These are phyloP conservation scores for Malassezia vespertilionis DNA, from an alignment of 1,284 basidiomycete genomes.

Conservation along the genomic window DNA sequence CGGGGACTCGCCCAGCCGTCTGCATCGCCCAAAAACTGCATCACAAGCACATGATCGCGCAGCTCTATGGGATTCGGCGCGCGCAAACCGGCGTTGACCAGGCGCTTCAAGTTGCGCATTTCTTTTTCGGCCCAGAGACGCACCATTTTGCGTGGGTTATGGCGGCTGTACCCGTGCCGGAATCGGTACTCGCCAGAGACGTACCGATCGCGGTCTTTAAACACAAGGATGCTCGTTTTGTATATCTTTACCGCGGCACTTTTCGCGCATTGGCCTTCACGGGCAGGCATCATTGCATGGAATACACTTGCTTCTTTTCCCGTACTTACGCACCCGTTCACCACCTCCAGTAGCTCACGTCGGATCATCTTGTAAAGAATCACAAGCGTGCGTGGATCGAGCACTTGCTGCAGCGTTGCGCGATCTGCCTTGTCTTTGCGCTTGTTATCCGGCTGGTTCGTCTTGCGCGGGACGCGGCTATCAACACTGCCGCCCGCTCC, in stretches of 20 bases:
- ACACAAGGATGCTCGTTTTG: conserved; percentile 93
- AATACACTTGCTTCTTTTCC: conserved; percentile 47
- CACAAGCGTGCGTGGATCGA: conserved; percentile 43
- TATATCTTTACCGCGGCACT: conserved; percentile 74
- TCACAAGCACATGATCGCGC: conserved; percentile 89
- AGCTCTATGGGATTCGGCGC: conserved; percentile 85
- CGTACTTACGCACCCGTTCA: conserved; percentile 42
- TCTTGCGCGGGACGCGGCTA: conserved; percentile 38
- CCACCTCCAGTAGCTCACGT: conserved; percentile 27
- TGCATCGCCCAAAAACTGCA: conserved; percentile 69
- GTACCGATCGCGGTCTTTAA: conserved; percentile 92
- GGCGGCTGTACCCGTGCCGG: conserved; percentile 76
- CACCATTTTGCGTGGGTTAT: conserved; percentile 98
- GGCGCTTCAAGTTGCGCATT: conserved; percentile 81
- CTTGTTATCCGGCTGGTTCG: conserved; percentile 25
- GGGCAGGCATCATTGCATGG: conserved; percentile 31
- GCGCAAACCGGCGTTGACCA: conserved; percentile 67
- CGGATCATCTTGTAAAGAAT: conserved; percentile 46
- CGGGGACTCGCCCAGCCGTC: conserved; percentile 41
- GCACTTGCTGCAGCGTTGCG: conserved; percentile 43
- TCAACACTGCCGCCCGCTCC: conserved; percentile 37
- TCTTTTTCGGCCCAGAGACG: conserved; percentile 98
- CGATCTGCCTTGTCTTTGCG: conserved; percentile 45
- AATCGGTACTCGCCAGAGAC: conserved; percentile 84
- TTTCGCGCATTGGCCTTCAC: too few relatives aligned